Base-by-base conservation (phyloP, 2,329 filamentous ascomycete genomes). In the Fusarium sp. region DNA sequence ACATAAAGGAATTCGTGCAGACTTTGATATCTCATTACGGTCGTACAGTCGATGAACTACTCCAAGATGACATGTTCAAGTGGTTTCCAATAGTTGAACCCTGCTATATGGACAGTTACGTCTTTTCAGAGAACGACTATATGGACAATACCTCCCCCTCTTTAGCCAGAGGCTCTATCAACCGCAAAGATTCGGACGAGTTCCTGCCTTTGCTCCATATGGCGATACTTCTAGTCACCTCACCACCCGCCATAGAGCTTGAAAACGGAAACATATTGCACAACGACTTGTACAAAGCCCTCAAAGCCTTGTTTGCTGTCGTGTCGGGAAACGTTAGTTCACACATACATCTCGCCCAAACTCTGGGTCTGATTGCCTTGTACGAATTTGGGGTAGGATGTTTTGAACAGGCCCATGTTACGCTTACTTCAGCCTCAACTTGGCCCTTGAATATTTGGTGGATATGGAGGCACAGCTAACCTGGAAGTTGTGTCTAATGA, bases 351-450 rank as follows among this genome's bases (percentile, higher is more conserved):
- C 21, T 23, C 5, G 21, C 5, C 5, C 46, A 66, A 20, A 46
- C 18, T 4, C 25, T 42, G 2, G 41, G 41, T 9, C 8, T 67
- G 1, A 10, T 67, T 10, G 25, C 41, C 0, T 7, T 66, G 1
- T 66, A 67, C 6, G 62, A 67, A 6, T 66, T 49, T 11, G 46
- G 55, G 1, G 34, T 53, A 0, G 62, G 32, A 1, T 40, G 37
- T 11, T 25, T 13, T 16, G 28, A 40, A 7, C 45, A 42, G 1
- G 56, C 56, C 20, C 37, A 66, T 18, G 4, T 42, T 3, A 62
- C 49, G 5, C 34, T 66, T 4, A 45, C 14, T 4, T 53, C 30
- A 0, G 47, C 41, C 7, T 28, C 61, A 21, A 10, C 7, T 2
- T 47, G 13, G 13, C 4, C 6, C 6, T 16, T 4, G 13, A 11